Base-by-base conservation (phyloP, 176 grass and related monocot species). In the Paspalum vaginatum region DNA sequence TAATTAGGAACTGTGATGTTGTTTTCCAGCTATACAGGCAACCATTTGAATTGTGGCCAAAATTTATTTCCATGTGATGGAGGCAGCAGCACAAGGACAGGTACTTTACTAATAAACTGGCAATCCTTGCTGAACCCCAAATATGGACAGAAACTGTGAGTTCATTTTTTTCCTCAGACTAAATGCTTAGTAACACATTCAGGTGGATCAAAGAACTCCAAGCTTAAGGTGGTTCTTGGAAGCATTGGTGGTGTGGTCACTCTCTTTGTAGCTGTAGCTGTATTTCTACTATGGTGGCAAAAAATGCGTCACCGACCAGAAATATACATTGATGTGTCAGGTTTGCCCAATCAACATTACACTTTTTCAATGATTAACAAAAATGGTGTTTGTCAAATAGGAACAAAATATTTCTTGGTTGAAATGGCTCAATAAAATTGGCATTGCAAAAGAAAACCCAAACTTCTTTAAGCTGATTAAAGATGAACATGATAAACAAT, bases 261-360 rank as follows among this genome's bases (percentile, higher is more conserved):
- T 59, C 64, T 94, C 5, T 5, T 84, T 66, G 68, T 85, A 17
- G 17, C 25, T 47, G 49, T 80, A 56, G 74, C 80, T 83, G 42
- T 98, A 40, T 85, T 91, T 81, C 59, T 91, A 40, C 20, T 87
- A 62, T 92, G 88, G 88, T 88, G 83, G 71, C 83, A 85, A 87
- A 91, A 79, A 75, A 89, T 79, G 37, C 27, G 65, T 42, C 9
- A 26, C 25, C 83, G 42, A 37, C 65, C 87, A 41, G 91, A 97
- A 90, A 85, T 77, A 47, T 98, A 87, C 65, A 72, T 89, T 26
- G 95, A 98, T 81, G 92, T 98, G 81, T 63, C 92, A 93, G 95
- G 95, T 98, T 75, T 21, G 77, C 69, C 75, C 40, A 80, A 46
- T 32, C 20, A 56, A 14, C 11, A 65, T 52, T 16, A 63, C 37